Percentiles rank a stretch among this genome's conserved stretches.
These are phyloP conservation scores for Penicillium hordei DNA, from an alignment of 2,329 filamentous ascomycete genomes.

Conservation along the genomic window DNA sequence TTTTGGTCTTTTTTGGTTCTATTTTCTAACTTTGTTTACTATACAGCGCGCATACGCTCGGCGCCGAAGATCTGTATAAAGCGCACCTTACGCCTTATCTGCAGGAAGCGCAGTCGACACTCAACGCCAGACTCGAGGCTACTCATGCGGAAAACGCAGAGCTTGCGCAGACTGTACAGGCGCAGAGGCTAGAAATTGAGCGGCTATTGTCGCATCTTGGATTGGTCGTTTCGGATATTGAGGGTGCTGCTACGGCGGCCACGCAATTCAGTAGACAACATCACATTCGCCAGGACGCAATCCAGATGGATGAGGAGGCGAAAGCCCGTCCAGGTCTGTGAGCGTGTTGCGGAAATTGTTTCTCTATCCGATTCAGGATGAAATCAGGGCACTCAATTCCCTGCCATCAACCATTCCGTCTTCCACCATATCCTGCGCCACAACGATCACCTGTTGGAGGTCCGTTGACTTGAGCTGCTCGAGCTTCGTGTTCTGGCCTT, in stretches of 20 bases:
- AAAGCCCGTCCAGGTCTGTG: constrained; percentile 31
- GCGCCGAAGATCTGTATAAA: constrained; percentile 56
- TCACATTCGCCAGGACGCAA: constrained; percentile 42
- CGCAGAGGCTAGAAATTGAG: constrained; percentile 59
- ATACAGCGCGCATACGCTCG: constrained; percentile 58
- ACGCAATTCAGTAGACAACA: constrained; percentile 40
- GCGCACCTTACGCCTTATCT: constrained; percentile 61
- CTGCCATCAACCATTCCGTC: constrained; percentile 49
- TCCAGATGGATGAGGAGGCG: constrained; percentile 47
- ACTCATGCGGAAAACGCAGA: constrained; percentile 56
- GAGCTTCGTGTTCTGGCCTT: constrained; percentile 41
- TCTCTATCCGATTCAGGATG: constrained; percentile 27
- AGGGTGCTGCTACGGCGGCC: constrained; percentile 49
- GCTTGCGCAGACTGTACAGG: constrained; percentile 52
- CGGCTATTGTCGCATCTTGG: constrained; percentile 56
- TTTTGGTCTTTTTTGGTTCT: not conserved
- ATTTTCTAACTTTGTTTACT: not conserved
- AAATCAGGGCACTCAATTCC: constrained; percentile 35
- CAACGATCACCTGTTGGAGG: constrained; percentile 42
- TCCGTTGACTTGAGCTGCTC: constrained; percentile 37
- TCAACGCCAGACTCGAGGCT: constrained; percentile 51
- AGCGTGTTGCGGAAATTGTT: constrained; percentile 10
- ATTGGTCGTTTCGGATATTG: constrained; percentile 57
- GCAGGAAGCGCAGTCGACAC: constrained; percentile 48
- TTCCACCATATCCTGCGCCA: constrained; percentile 54